Evolutionary conservation across 495 filamentous ascomycete species (phyloP), one percentile per base, ranked within the genome.

Genomic region (Baudoinia panamericana): DNA sequence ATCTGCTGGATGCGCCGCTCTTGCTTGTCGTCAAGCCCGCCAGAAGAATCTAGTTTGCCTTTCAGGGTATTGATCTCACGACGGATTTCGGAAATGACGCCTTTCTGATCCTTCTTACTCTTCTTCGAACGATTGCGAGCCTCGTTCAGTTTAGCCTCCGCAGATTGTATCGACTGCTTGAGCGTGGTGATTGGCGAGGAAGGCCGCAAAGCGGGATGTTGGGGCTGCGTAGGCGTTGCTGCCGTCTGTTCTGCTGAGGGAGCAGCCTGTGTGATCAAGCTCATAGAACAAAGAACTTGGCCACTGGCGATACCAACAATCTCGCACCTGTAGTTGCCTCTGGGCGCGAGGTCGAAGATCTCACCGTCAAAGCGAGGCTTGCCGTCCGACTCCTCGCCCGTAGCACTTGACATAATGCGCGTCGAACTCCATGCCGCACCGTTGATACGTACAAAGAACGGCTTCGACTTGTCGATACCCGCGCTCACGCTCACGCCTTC

Each of bases 391-490:
- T 25, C 41, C 28, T 54, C 45, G 18, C 41, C 67, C 4, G 21
- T 37, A 5, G 30, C 30, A 27, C 30, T 36, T 3, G 41, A 42
- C 46, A 42, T 38, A 50, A 93, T 82, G 25, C 72, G 71, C 7
- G 78, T 82, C 11, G 84, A 85, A 40, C 82, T 81, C 86, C 86
- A 95, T 31, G 81, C 68, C 1, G 85, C 84, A 21, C 84, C 77
- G 53, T 95, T 93, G 43, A 95, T 78, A 50, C 80, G 76, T 26
- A 95, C 79, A 49, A 80, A 87, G 54, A 94, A 88, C 9, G 86
- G 85, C 46, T 80, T 80, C 11, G 67, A 61, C 51, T 60, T 61
- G 54, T 84, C 80, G 49, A 78, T 64, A 15, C 56, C 58, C 9
- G 61, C 24, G 39, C 38, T 23, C 30, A 48, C 25, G 27, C 46